These are phyloP conservation scores for Solanum stenotomum DNA, from an alignment of 257 asterid species.

Conservation along the genomic window DNA sequence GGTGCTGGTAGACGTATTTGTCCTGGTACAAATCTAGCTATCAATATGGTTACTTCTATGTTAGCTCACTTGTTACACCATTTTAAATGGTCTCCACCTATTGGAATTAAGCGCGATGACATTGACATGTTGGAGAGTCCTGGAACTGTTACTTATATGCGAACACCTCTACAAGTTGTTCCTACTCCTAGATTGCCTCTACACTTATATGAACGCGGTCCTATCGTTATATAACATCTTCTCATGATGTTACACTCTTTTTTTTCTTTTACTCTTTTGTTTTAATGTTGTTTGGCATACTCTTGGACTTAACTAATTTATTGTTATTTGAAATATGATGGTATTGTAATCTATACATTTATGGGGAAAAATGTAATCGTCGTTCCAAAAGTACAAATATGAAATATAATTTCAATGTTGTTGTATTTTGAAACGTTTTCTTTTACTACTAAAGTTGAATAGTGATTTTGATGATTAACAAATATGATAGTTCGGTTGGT, in stretches of 20 bases:
- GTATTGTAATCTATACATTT: background rate
- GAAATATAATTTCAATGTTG: background rate
- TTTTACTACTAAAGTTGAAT: background rate
- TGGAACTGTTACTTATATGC: constrained; percentile 34
- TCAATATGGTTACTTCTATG: constrained; percentile 48
- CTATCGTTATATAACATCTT: background rate
- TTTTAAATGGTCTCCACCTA: constrained; percentile 35
- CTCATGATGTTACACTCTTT: background rate
- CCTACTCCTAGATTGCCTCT: constrained; percentile 7
- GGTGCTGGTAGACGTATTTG: constrained; percentile 22
- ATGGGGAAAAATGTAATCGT: background rate
- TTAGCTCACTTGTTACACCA: constrained; percentile 48
- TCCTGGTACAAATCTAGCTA: constrained; percentile 49
- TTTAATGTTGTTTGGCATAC: background rate
- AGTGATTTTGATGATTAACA: background rate
- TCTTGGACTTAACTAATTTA: background rate
- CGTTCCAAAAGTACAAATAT: background rate
- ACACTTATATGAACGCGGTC: background rate
- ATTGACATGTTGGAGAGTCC: constrained; percentile 51
- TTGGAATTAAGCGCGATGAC: constrained; percentile 17
- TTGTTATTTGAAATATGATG: background rate
- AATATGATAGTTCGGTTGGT: background rate
- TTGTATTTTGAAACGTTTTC: background rate
- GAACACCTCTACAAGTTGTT: constrained; percentile 2
- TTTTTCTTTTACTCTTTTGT: background rate